Percentiles rank a stretch among this genome's conserved stretches.
Conservation (phyloP, 495 filamentous ascomycete species). For the Trichocladium antarcticum region DNA sequence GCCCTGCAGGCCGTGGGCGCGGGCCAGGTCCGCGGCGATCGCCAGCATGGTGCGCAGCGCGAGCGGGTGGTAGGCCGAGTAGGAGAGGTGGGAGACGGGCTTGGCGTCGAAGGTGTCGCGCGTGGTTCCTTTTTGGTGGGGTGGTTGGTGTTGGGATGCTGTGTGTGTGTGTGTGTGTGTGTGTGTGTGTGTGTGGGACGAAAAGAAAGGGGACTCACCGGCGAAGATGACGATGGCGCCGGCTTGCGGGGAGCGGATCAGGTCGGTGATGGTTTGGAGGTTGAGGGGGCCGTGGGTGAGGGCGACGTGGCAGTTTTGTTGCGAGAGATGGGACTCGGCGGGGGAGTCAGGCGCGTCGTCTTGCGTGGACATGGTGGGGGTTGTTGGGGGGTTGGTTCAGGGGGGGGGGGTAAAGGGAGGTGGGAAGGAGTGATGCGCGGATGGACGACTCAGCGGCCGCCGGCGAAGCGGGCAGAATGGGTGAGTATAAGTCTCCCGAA, state of each 20-base stretch:
- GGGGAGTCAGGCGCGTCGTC: conserved; percentile 16
- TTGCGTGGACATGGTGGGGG: not conserved
- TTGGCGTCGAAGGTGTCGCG: conserved; percentile 68
- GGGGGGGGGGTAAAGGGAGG: not conserved
- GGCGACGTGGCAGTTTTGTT: conserved; percentile 42
- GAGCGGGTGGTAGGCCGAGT: conserved; percentile 68
- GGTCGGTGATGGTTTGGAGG: conserved; percentile 46
- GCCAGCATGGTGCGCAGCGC: conserved; percentile 62
- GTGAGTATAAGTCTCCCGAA: not conserved
- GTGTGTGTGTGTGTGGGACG: not conserved
- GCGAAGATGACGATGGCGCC: conserved; percentile 86
- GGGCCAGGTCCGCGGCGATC: conserved; percentile 54
- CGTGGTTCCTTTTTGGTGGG: conserved; percentile 54
- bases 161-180: not conserved
- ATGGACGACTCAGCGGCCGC: not conserved
- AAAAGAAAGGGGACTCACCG: conserved; percentile 35
- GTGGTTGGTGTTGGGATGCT: not conserved
- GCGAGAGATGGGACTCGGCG: conserved; percentile 15
- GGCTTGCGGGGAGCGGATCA: conserved; percentile 65
- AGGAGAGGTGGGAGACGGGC: conserved; percentile 65
- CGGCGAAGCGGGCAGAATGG: not conserved
- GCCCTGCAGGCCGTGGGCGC: conserved; percentile 48
- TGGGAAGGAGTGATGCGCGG: not conserved
- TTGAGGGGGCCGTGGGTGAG: conserved; percentile 57
- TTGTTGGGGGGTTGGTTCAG: not conserved